Base-by-base conservation (phyloP, 345 rosid species). In the Gossypium arboreum region DNA sequence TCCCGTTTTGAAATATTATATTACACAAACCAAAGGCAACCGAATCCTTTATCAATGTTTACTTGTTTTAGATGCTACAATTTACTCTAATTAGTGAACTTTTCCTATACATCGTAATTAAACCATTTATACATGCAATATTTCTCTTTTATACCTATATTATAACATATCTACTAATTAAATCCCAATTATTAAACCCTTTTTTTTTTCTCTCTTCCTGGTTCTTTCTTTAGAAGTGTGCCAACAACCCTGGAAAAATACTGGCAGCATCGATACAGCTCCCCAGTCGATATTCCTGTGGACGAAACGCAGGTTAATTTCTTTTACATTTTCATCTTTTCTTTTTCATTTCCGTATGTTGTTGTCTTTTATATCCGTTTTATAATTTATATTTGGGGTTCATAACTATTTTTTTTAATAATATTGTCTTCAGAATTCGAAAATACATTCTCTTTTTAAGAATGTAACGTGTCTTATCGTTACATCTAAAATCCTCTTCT, bases 171-270 rank as follows among this genome's bases (percentile, higher is more conserved):
- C 16, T 58, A 22, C 3, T 57, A 22, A 22, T 29, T 29, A 29
- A 62, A 62, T 8, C 1, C 18, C 17, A 54, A 3, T 16, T 2
- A 34, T 71, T 16, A 50, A 7, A 7, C 1, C 0, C 9, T 15
- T 9, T 27, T 24, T 24, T 24, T 24, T 7, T 27, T 50, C 12
- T 1, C 27, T 25, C 11, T 60, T 25, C 43, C 20, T 59, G 7
- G 9, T 2, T 6, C 27, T 44, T 8, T 20, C 13, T 68, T 17
- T 18, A 66, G 12, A 39, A 81, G 80, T 12, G 57, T 81, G 56
- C 29, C 51, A 3, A 60, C 73, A 48, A 77, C 66, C 75, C 47
- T 81, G 27, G 77, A 81, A 67, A 80, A 82, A 2, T 81, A 84
- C 52, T 56, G 75, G 47, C 81, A 77, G 62, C 71, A 12, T 48